Conservation (phyloP, 352 stramenopile species). For the Elongisporangium undulatum region DNA sequence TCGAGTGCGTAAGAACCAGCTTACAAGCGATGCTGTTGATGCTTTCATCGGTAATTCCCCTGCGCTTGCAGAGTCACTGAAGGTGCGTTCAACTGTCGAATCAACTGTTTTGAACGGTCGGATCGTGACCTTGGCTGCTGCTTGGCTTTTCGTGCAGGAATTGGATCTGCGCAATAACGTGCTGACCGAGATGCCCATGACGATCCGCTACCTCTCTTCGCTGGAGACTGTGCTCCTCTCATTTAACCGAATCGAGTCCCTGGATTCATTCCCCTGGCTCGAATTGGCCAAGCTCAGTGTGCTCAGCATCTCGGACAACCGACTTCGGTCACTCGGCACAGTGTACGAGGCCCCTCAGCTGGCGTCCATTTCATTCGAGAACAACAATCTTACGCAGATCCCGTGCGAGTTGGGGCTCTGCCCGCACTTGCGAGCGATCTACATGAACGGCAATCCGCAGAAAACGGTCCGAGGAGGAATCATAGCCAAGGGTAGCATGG, state of each 20-base stretch:
- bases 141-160: slow-evolving; percentile 27
- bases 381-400: slow-evolving; percentile 71
- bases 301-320: slow-evolving; percentile 78
- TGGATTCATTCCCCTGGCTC: slow-evolving; percentile 59
- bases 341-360: slow-evolving; percentile 61
- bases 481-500: slow-evolving; percentile 71
- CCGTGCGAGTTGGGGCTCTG: slow-evolving; percentile 66
- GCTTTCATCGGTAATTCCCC: slow-evolving; percentile 24
- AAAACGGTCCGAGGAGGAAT: slow-evolving; percentile 66
- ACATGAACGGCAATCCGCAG: slow-evolving; percentile 85
- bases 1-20: slow-evolving; percentile 69
- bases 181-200: slow-evolving; percentile 31
- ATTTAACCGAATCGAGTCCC: slow-evolving; percentile 69
- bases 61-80: slow-evolving; percentile 20
- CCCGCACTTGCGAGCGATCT: slow-evolving; percentile 55
- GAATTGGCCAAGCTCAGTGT: slow-evolving; percentile 39
- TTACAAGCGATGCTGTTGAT: slow-evolving; percentile 41
- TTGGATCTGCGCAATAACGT: slow-evolving; percentile 74
- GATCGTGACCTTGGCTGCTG: neutral
- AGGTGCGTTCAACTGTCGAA: slow-evolving; percentile 9
- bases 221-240: slow-evolving; percentile 65
- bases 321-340: slow-evolving; percentile 50
- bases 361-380: slow-evolving; percentile 75
- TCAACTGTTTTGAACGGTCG: neutral
- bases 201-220: slow-evolving; percentile 26